A percentile compares a stretch with the other conserved stretches of the same genome.
These are phyloP conservation scores for Flagelloscypha sp. DNA, from an alignment of 768 basidiomycete genomes.

Conservation along the genomic window DNA sequence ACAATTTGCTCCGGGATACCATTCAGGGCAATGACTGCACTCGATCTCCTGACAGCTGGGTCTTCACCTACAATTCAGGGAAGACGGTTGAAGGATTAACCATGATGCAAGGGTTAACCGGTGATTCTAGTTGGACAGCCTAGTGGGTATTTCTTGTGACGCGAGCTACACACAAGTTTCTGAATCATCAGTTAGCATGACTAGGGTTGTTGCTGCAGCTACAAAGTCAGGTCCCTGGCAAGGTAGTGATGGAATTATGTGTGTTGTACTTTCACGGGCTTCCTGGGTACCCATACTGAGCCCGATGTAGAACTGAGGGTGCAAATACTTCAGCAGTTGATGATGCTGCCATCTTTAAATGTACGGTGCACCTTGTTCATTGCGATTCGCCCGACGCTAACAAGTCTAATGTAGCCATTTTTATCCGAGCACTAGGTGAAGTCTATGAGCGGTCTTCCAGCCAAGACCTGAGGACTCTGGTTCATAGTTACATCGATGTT, in stretches of 20 bases:
- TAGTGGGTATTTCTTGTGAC: conserved; percentile 23
- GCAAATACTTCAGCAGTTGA: conserved; percentile 30
- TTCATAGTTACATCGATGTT: conserved; percentile 44
- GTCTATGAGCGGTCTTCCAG: conserved; percentile 31
- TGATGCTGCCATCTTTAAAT: conserved; percentile 46
- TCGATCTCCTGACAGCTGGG: conserved; percentile 33
- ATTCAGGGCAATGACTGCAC: conserved; percentile 39
- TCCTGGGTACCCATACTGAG: too few species aligned
- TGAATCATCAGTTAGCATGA: conserved; percentile 20
- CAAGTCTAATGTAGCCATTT: conserved; percentile 22
- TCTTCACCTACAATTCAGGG: conserved; percentile 49
- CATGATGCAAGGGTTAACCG: conserved; percentile 34
- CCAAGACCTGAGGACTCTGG: conserved; percentile 27
- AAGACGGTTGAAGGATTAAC: conserved; percentile 46
- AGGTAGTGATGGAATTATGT: conserved; percentile 41
- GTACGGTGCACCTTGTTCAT: conserved; percentile 15
- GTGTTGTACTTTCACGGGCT: too few species aligned
- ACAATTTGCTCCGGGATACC: conserved; percentile 38
- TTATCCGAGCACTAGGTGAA: conserved; percentile 41
- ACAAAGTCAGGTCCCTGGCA: conserved; percentile 40
- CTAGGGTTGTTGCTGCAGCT: conserved; percentile 28
- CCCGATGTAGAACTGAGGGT: conserved; percentile 47
- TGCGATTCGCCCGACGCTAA: not conserved
- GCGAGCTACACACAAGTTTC: conserved; percentile 4
- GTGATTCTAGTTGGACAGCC: conserved; percentile 30